Evolutionary conservation across 2,329 filamentous ascomycete species (phyloP).

Genomic region (Keithomyces neogunnii): DNA sequence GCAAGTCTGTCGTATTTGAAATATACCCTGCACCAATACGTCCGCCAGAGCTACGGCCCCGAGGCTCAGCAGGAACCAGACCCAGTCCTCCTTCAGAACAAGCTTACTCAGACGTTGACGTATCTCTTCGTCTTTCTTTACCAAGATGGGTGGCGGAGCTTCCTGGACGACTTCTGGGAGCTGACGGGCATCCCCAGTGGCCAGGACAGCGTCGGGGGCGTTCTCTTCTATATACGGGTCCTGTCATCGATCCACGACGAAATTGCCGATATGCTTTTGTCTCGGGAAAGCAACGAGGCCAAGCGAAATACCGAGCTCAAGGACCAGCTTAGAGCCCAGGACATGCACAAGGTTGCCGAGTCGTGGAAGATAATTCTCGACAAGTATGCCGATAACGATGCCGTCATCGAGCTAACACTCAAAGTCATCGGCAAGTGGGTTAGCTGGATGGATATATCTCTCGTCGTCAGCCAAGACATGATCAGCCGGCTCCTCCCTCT

Average conservation of each 20-base stretch:
- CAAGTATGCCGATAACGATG: slow-evolving; percentile 64
- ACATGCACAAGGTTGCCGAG: slow-evolving; percentile 78
- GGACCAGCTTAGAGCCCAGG: slow-evolving; percentile 76
- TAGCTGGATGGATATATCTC: slow-evolving; percentile 94
- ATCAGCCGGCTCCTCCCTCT: slow-evolving; percentile 78
- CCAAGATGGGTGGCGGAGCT: slow-evolving; percentile 74
- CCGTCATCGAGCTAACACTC: slow-evolving; percentile 77
- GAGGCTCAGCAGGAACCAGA: slow-evolving; percentile 55
- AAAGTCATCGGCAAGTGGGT: slow-evolving; percentile 95
- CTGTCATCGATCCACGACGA: slow-evolving; percentile 90
- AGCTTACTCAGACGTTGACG: slow-evolving; percentile 91
- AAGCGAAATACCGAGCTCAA: slow-evolving; percentile 86
- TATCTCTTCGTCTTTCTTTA: slow-evolving; percentile 88
- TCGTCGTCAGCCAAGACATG: slow-evolving; percentile 86
- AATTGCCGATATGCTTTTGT: slow-evolving; percentile 86
- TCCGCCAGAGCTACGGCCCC: slow-evolving; percentile 64
- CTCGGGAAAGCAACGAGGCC: slow-evolving; percentile 67
- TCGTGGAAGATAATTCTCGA: slow-evolving; percentile 89
- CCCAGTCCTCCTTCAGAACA: slow-evolving; percentile 78
- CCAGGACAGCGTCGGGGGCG: slow-evolving; percentile 63
- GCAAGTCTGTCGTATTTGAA: slow-evolving; percentile 68
- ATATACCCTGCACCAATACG: slow-evolving; percentile 73
- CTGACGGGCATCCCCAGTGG: slow-evolving; percentile 59
- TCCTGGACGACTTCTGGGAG: slow-evolving; percentile 81
- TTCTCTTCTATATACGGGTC: slow-evolving; percentile 81